phyloP scores from a whole-genome alignment of 495 filamentous ascomycete genomes.

The Penicilliopsis zonata region DNA sequence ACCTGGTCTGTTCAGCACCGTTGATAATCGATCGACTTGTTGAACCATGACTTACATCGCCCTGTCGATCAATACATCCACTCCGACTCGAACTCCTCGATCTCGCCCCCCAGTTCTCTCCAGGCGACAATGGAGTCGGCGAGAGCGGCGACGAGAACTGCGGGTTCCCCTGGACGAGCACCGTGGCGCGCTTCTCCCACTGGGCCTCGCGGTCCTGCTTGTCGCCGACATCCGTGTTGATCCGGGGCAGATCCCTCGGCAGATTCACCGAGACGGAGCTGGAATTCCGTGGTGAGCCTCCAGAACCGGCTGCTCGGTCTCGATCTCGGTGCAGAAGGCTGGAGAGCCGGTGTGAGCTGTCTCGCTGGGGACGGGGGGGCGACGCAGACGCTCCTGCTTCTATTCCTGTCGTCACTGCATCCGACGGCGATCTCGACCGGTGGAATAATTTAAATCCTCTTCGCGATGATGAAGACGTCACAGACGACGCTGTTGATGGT shows the following conservation, averaged over 20 bases:
- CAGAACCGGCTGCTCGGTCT: too few species aligned
- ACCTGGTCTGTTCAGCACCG: conserved; percentile 33
- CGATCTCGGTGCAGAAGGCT: conserved; percentile 62
- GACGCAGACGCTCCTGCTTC: conserved; percentile 16
- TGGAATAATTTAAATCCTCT: conserved; percentile 37
- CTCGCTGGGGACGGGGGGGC: conserved; percentile 14
- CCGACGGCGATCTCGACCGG: conserved; percentile 30
- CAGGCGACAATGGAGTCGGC: conserved; percentile 9
- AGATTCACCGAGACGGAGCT: conserved; percentile 55
- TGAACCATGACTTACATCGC: conserved; percentile 24
- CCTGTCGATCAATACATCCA: conserved; percentile 23
- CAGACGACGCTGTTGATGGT: conserved; percentile 10
- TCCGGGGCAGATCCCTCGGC: conserved; percentile 67
- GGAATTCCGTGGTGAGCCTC: conserved; percentile 39
- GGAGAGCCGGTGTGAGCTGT: conserved; percentile 47
- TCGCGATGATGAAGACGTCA: conserved; percentile 26
- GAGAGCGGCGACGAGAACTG: conserved; percentile 15
- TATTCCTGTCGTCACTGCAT: too few species aligned
- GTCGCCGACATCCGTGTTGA: conserved; percentile 38
- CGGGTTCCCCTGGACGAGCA: conserved; percentile 60
- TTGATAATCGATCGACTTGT: not conserved
- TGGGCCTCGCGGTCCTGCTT: conserved; percentile 40
- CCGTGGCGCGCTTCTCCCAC: conserved; percentile 87
- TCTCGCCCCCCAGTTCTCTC: conserved; percentile 3
- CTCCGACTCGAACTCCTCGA: conserved; percentile 24